Base-by-base conservation (phyloP, 345 rosid genomes). In the Heritiera fomes region DNA sequence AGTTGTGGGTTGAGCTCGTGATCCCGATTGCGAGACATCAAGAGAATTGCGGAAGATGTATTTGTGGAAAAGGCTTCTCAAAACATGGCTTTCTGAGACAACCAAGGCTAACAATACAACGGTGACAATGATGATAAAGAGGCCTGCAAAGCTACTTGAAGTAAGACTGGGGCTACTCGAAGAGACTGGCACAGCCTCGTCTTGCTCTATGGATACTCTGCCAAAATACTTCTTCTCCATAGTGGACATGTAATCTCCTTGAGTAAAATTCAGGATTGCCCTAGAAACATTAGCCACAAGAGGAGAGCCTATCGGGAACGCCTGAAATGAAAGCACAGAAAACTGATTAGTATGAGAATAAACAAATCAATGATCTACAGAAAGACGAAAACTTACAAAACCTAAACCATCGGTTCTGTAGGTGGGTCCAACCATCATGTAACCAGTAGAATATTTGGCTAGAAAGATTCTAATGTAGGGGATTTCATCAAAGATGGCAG, bases 401-500 rank as follows among this genome's bases (percentile, higher is more conserved):
- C 45, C 45, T 28, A 70, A 50, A 23, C 74, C 74, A 70, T 70
- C 59, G 1, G 14, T 70, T 70, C 20, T 49, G 7, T 70, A 70
- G 41, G 13, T 70, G 2, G 59, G 59, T 11, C 74, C 74, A 15
- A 7, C 58, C 59, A 70, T 14, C 20, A 47, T 7, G 23, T 70
- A 70, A 6, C 74, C 74, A 6, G 41, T 49, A 70, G 43, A 13
- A 49, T 70, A 70, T 50, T 49, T 7, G 15, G 41, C 43, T 7
- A 70, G 59, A 28, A 70, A 70, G 20, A 49, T 7, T 30, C 30
- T 70, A 14, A 70, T 49, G 34, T 49, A 70, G 3, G 74, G 59
- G 49, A 49, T 70, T 49, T 70, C 74, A 13, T 70, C 74, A 30
- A 49, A 70, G 20, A 70, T 70, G 43, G 40, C 74, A 32, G 18